These are phyloP conservation scores for Atkinsonella texensis DNA, from an alignment of 2,329 filamentous ascomycete species.

Conservation along the genomic window DNA sequence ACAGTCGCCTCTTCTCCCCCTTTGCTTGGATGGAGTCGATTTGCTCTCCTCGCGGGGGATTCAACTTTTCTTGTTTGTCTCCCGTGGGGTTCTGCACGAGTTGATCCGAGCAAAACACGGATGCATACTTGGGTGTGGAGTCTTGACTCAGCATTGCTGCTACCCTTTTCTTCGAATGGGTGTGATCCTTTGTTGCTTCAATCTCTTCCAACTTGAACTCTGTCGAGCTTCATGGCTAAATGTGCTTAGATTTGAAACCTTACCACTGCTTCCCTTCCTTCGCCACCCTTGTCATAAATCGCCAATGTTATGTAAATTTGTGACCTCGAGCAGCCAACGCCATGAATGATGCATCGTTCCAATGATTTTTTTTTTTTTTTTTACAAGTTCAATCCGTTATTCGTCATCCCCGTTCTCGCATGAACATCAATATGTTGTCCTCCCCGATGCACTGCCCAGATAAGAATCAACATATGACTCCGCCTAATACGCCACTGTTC, in stretches of 20 bases:
- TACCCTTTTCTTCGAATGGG: not conserved
- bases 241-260: constrained; percentile 4
- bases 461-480: constrained; percentile 5
- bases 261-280: not conserved
- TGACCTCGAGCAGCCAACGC: not conserved
- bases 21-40: not conserved
- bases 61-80: not conserved
- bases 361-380: constrained; percentile 6
- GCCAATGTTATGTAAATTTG: not conserved
- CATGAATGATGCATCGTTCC: constrained; percentile 5
- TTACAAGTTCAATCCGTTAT: constrained; percentile 7
- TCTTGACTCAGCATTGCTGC: not conserved
- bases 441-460: constrained; percentile 7
- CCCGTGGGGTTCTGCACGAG: not conserved
- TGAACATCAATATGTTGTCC: constrained; percentile 5
- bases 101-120: not conserved
- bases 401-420: constrained; percentile 4
- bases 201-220: not conserved
- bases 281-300: constrained; percentile 5
- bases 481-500: constrained; percentile 8
- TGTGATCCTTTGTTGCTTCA: not conserved
- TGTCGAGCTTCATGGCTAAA: constrained; percentile 10
- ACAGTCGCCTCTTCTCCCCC: not conserved
- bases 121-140: not conserved
- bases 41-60: not conserved